Conservation (phyloP, 2,329 filamentous ascomycete species). For the Colletotrichum liaoningense region DNA sequence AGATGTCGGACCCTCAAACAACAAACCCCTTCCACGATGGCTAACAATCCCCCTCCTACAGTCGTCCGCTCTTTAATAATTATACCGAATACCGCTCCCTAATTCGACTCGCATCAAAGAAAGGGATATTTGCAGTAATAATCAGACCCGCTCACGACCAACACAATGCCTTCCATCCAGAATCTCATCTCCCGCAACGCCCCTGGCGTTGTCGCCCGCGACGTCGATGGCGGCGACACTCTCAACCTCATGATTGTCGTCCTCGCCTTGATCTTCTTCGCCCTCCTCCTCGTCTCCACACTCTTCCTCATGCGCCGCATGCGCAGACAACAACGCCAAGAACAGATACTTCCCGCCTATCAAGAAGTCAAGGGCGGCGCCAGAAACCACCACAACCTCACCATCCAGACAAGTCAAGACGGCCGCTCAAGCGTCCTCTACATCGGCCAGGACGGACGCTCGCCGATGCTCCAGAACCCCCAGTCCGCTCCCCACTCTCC, state of each 20-base stretch:
- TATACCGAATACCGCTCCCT: slow-evolving; percentile 22
- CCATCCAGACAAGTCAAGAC: slow-evolving; percentile 65
- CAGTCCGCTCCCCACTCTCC: slow-evolving; percentile 80
- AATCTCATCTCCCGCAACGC: slow-evolving; percentile 52
- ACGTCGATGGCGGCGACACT: slow-evolving; percentile 66
- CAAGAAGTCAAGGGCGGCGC: slow-evolving; percentile 67
- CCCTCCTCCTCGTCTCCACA: slow-evolving; percentile 73
- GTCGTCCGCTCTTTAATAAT: slow-evolving; percentile 32
- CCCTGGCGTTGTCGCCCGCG: slow-evolving; percentile 50
- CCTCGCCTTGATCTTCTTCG: slow-evolving; percentile 80
- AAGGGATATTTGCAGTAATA: slow-evolving; percentile 19
- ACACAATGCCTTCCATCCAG: slow-evolving; percentile 52
- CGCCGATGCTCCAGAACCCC: slow-evolving; percentile 79
- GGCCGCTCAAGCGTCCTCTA: slow-evolving; percentile 78
- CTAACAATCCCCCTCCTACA: slow-evolving; percentile 7
- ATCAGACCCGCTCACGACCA: slow-evolving; percentile 10
- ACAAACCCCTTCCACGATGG: slow-evolving; percentile 19
- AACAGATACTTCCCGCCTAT: slow-evolving; percentile 75
- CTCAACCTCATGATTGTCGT: slow-evolving; percentile 84
- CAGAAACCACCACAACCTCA: slow-evolving; percentile 66
- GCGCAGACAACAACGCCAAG: slow-evolving; percentile 58
- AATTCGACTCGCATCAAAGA: slow-evolving; percentile 14
- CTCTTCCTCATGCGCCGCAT: slow-evolving; percentile 81
- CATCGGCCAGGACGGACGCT: slow-evolving; percentile 79
- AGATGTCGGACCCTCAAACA: slow-evolving; percentile 11